Evolutionary conservation across 2,329 filamentous ascomycete genomes (phyloP).

Genomic region (Juglanconis sp.): DNA sequence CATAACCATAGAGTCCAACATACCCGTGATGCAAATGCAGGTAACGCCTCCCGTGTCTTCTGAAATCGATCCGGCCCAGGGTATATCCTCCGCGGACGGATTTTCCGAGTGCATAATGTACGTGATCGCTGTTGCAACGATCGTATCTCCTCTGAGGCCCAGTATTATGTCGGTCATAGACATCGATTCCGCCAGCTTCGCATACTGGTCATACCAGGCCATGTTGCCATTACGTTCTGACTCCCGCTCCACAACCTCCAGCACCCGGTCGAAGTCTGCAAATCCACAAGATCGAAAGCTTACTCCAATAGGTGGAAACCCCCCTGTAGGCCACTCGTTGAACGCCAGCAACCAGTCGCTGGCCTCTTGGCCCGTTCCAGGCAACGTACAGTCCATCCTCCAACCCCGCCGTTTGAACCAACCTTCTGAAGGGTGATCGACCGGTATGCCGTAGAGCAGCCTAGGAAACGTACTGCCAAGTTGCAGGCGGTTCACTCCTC

Average conservation of each 20-base stretch:
- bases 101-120: constrained; percentile 48
- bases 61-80: constrained; percentile 52
- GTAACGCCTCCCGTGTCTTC: constrained; percentile 54
- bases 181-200: constrained; percentile 44
- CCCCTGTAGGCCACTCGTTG: constrained; percentile 42
- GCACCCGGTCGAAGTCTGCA: constrained; percentile 43
- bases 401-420: constrained; percentile 57
- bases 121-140: constrained; percentile 53
- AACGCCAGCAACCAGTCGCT: constrained; percentile 55
- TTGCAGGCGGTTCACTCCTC: constrained; percentile 52
- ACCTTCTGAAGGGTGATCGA: constrained; percentile 37
- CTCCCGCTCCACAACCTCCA: constrained; percentile 48
- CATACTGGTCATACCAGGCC: constrained; percentile 60
- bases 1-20: constrained; percentile 19
- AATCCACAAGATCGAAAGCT: constrained; percentile 43
- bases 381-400: constrained; percentile 40
- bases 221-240: constrained; percentile 44
- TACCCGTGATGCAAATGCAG: constrained; percentile 59
- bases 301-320: constrained; percentile 38
- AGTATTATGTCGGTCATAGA: constrained; percentile 53
- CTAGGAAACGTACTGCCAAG: constrained; percentile 59
- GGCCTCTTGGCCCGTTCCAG: constrained; percentile 47
- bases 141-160: constrained; percentile 43
- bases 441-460: constrained; percentile 52
- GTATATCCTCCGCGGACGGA: constrained; percentile 47